Conservation (phyloP, 2,329 filamentous ascomycete species). For the Alternaria sp. region DNA sequence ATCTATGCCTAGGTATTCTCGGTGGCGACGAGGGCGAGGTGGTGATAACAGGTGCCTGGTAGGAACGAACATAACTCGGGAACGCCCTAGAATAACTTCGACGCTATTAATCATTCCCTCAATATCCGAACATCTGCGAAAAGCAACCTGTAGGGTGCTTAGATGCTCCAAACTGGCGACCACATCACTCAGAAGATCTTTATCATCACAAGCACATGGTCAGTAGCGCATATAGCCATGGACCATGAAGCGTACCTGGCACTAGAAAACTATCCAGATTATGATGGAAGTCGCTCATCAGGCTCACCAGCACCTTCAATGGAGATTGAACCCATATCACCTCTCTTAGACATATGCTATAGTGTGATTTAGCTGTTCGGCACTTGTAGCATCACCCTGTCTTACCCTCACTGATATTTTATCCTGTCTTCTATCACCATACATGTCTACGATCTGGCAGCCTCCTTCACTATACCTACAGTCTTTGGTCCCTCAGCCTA, state of each 20-base stretch:
- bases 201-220: no score
- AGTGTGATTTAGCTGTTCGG: background rate
- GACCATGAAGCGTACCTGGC: background rate
- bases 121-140: background rate
- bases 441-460: background rate
- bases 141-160: no score
- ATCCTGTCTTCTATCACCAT: background rate
- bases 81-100: background rate
- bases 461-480: background rate
- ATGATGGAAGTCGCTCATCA: background rate
- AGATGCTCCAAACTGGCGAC: background rate
- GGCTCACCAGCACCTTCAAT: background rate
- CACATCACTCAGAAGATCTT: background rate
- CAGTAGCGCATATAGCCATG: no score
- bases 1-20: no score
- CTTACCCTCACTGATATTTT: background rate
- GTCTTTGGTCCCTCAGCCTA: background rate
- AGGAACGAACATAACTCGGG: background rate
- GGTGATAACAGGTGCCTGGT: background rate
- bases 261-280: background rate
- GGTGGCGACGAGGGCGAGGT: background rate
- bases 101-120: background rate
- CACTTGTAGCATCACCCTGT: background rate
- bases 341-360: accelerated
- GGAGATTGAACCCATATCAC: background rate